phyloP scores from a whole-genome alignment of 441 rosid genomes.

The Bocquillonia castaneifolia region DNA sequence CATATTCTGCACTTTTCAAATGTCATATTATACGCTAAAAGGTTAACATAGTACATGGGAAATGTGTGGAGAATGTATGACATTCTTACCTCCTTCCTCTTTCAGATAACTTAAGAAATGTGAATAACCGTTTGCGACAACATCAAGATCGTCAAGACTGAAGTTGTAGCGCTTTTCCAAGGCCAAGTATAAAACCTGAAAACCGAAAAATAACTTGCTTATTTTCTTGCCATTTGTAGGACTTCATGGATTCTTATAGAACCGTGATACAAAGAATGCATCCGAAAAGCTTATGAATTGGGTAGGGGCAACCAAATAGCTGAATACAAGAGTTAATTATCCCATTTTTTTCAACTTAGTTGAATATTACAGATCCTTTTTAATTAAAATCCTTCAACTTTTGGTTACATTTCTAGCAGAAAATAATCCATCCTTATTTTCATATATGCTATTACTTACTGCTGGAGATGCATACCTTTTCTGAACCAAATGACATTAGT shows the following conservation, averaged over 20 bases:
- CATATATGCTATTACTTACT: neutral
- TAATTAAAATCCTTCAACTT: neutral
- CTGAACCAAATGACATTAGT: constrained; percentile 46
- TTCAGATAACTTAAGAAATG: constrained; percentile 54
- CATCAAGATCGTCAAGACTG: constrained; percentile 60
- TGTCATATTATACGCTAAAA: constrained; percentile 10
- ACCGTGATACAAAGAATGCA: neutral
- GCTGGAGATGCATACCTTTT: constrained; percentile 44
- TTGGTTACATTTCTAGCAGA: neutral
- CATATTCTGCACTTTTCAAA: constrained; percentile 37
- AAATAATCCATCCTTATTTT: neutral
- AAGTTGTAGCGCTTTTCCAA: constrained; percentile 90
- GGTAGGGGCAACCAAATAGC: neutral
- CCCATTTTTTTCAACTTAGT: neutral
- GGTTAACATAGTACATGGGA: neutral
- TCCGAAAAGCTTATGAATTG: neutral
- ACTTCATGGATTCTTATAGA: neutral
- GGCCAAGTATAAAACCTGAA: constrained; percentile 69
- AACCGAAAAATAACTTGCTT: neutral
- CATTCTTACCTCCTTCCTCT: constrained; percentile 40
- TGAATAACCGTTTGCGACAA: constrained; percentile 77
- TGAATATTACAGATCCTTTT: neutral
- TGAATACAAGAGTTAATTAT: neutral
- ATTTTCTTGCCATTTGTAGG: neutral
- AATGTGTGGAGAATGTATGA: neutral